A percentile compares a stretch with the other conserved stretches of the same genome.
Evolutionary conservation across 345 rosid genomes (phyloP).

Genomic region (Citrus inodora): DNA sequence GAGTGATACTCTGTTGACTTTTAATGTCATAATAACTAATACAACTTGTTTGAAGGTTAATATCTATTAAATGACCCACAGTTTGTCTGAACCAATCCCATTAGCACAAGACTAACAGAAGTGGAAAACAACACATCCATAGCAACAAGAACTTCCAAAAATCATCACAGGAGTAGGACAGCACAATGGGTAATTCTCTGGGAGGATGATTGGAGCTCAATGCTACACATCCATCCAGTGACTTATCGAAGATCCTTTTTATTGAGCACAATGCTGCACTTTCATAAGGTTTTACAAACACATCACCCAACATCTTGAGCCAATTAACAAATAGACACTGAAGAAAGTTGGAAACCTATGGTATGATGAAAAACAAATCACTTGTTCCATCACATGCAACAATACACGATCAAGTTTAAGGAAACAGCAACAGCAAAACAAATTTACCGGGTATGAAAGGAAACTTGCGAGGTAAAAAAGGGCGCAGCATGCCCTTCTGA

Average conservation of each 20-base stretch:
- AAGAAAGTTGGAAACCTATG: too few relatives aligned
- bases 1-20: not conserved
- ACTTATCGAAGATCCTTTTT: not conserved
- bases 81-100: not conserved
- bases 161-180: not conserved
- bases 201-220: not conserved
- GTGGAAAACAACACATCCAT: not conserved
- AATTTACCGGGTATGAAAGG: conserved; percentile 65
- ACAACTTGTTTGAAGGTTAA: not conserved
- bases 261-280: not conserved
- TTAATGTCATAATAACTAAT: not conserved
- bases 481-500: conserved; percentile 61
- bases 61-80: not conserved
- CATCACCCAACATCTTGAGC: not conserved
- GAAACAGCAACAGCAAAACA: not conserved
- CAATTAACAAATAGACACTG: not conserved
- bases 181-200: not conserved
- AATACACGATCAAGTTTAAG: too few relatives aligned
- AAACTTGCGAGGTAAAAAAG: conserved; percentile 64
- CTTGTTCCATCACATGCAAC: too few relatives aligned
- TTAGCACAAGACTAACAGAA: not conserved
- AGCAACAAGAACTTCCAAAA: not conserved
- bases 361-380: not conserved
- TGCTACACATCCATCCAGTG: too few relatives aligned
- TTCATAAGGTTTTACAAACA: not conserved